phyloP scores from a whole-genome alignment of 345 rosid species.

The Hibiscus tridactylites region DNA sequence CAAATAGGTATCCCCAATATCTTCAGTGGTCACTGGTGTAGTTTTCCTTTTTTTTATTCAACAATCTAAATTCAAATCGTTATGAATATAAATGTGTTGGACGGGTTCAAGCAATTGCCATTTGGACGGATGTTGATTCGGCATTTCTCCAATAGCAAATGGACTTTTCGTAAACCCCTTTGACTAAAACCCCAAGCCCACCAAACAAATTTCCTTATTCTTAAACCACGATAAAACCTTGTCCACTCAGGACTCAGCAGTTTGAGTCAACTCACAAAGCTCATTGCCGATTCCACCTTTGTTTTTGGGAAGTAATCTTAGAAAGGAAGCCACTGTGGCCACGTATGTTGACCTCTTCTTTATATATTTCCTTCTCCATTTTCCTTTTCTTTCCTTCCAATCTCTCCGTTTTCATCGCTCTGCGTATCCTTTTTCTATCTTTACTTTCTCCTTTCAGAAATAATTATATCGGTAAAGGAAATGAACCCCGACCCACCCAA shows the following conservation, averaged over 20 bases:
- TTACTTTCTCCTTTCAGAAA: background rate
- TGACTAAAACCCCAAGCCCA: background rate
- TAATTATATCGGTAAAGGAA: background rate
- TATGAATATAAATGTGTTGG: background rate
- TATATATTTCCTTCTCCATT: background rate
- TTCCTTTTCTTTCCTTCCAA: background rate
- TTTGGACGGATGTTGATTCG: background rate
- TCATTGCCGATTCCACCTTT: too few species aligned
- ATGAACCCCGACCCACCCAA: background rate
- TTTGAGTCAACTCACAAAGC: too few species aligned
- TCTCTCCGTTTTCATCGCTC: constrained; percentile 12
- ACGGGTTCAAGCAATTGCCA: background rate
- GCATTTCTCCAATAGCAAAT: background rate
- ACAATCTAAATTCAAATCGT: too few species aligned
- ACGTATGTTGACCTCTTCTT: background rate
- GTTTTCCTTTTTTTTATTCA: too few species aligned
- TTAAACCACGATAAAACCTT: background rate
- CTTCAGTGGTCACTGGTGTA: too few species aligned
- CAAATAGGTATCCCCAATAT: too few species aligned
- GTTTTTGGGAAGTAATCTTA: background rate
- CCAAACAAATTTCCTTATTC: background rate
- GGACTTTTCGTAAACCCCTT: background rate
- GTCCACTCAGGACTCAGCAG: too few species aligned
- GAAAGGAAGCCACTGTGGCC: too few species aligned
- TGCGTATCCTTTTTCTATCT: background rate